Evolutionary conservation across 805 yeast genomes (phyloP).

Genomic region (Saturnispora mendoncae): DNA sequence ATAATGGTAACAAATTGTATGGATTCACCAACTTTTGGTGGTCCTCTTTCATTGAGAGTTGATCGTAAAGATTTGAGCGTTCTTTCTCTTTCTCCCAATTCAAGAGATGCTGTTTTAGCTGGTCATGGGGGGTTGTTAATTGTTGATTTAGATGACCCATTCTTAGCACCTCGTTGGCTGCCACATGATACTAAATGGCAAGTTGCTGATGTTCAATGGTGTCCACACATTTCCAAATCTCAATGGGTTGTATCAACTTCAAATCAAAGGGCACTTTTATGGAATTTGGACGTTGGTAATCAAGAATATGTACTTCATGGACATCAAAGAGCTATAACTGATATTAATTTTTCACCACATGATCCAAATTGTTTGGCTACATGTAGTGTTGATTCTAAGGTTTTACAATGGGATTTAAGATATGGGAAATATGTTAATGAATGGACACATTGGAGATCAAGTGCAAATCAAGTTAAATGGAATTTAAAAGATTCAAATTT

Average conservation of each 20-base stretch:
- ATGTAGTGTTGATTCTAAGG: slow-evolving; percentile 84
- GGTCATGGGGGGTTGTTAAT: slow-evolving; percentile 76
- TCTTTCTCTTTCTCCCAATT: slow-evolving; percentile 80
- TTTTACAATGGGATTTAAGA: slow-evolving; percentile 86
- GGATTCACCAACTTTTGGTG: slow-evolving; percentile 60
- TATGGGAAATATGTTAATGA: slow-evolving; percentile 66
- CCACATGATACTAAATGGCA: slow-evolving; percentile 94
- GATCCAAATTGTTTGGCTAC: slow-evolving; percentile 87
- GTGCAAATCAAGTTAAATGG: slow-evolving; percentile 95
- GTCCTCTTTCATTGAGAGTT: slow-evolving; percentile 72
- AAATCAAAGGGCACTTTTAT: slow-evolving; percentile 88
- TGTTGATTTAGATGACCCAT: slow-evolving; percentile 93
- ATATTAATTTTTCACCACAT: slow-evolving; percentile 82
- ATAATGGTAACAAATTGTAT: slow-evolving; percentile 30
- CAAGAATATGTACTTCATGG: slow-evolving; percentile 75
- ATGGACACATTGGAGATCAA: slow-evolving; percentile 93
- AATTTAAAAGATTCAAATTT: slow-evolving; percentile 65
- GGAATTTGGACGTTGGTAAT: slow-evolving; percentile 71
- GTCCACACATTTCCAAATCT: slow-evolving; percentile 79
- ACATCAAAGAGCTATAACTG: slow-evolving; percentile 90
- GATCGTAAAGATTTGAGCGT: slow-evolving; percentile 85
- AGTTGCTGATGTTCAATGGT: slow-evolving; percentile 98
- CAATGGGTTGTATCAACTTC: slow-evolving; percentile 91
- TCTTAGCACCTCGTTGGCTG: slow-evolving; percentile 88
- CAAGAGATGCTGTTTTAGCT: slow-evolving; percentile 89